Conservation (phyloP, 2,329 filamentous ascomycete genomes). For the Cercospora sojina region DNA sequence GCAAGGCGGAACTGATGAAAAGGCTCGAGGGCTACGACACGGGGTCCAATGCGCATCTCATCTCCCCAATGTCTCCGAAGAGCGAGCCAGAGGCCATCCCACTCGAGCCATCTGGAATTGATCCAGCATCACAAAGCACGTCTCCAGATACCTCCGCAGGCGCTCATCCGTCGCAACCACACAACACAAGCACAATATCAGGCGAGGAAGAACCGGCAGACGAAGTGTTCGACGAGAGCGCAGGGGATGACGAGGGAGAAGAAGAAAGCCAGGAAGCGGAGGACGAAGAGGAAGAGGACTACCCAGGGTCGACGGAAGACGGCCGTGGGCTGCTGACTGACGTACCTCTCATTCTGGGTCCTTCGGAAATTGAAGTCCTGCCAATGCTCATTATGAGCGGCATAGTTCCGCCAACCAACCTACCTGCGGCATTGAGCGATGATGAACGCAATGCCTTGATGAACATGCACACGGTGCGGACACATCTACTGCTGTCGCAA, state of each 20-base stretch:
- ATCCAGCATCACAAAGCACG: neutral
- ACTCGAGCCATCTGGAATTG: neutral
- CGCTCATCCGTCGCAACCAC: neutral
- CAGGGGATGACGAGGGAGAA: slow-evolving; percentile 44
- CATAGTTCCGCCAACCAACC: slow-evolving; percentile 75
- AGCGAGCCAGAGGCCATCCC: slow-evolving; percentile 1
- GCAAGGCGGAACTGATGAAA: slow-evolving; percentile 54
- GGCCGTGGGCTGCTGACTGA: slow-evolving; percentile 85
- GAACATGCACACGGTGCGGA: slow-evolving; percentile 86
- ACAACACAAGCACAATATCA: neutral
- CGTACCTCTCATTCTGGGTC: slow-evolving; percentile 89
- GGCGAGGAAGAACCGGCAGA: slow-evolving; percentile 13
- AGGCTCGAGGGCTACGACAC: slow-evolving; percentile 48
- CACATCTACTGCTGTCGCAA: slow-evolving; percentile 82
- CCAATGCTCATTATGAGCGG: slow-evolving; percentile 98
- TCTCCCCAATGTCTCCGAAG: slow-evolving; percentile 9
- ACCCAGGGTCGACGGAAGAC: slow-evolving; percentile 60
- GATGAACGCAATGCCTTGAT: slow-evolving; percentile 59
- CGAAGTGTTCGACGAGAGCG: slow-evolving; percentile 23
- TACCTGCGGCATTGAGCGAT: slow-evolving; percentile 41
- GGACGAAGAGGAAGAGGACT: slow-evolving; percentile 73
- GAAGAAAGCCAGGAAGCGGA: slow-evolving; percentile 66
- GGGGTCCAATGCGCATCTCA: slow-evolving; percentile 19
- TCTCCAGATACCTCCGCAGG: neutral
- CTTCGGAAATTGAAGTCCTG: slow-evolving; percentile 90